Evolutionary conservation across 2,329 filamentous ascomycete species (phyloP), one percentile per base, ranked within the genome.

Genomic region (Botrytis sinoallii): DNA sequence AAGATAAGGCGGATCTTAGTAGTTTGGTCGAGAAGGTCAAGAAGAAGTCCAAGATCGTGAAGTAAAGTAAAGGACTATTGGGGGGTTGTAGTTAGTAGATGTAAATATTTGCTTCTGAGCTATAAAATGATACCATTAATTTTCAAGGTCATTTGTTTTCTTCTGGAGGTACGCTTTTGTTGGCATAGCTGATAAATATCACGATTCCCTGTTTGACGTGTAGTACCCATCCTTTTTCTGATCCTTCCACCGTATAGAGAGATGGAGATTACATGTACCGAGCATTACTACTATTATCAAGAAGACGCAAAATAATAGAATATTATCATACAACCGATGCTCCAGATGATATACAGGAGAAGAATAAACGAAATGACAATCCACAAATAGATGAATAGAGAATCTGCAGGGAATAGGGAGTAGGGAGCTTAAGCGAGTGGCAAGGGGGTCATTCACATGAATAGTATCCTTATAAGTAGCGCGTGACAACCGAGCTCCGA

Each of bases 11-110:
- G 12, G 77, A 78, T 46, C 74, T 81, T 48, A 79, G 74, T 75
- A 74, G 77, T 14, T 73, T 81, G 67, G 77, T 81, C 22, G 78
- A 81, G 68, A 79, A 71, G 60, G 74, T 81, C 9, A 71, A 73
- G 72, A 77, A 76, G 74, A 68, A 72, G 66, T 65, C 71, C 4
- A 73, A 74, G 42, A 18, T 68, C 20, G 66, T 20, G 48, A 68
- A 57, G 29, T 68, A 42, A 64, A 40, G 22, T 16, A 7, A 38
- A 40, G 12, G 35, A 32, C n/a, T 57, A 4, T 29, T 16, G 0
- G n/a, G n/a, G 14, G n/a, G 14, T 29, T 57, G n/a, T 29, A 16
- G 14, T 40, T 57, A 16, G 25, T 61, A n/a, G 59, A 35, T 40
- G 59, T 61, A 25, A 6, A 40, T 38, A 12, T 38, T 61, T n/a